phyloP scores from a whole-genome alignment of 2,329 filamentous ascomycete species.

The Botryotinia globosa region DNA sequence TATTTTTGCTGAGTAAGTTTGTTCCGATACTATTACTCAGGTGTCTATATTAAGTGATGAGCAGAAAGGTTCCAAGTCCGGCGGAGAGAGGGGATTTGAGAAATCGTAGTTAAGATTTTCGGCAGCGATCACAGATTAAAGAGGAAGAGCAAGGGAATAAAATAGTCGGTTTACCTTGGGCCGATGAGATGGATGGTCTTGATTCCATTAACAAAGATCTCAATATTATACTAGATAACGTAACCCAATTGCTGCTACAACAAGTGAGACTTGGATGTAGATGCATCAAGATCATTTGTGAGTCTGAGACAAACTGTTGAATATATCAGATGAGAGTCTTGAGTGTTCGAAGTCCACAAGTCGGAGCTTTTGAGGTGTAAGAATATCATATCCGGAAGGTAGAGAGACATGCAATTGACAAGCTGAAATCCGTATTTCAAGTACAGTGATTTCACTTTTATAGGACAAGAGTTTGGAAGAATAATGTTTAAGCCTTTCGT shows the following conservation, averaged over 20 bases:
- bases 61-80: not conserved
- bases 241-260: not conserved
- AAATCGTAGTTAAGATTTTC: not conserved
- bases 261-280: too few species aligned
- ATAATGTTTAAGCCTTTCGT: not conserved
- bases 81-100: not conserved
- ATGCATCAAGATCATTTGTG: not conserved
- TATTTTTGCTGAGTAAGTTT: not conserved
- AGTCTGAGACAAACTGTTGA: not conserved
- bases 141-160: not conserved
- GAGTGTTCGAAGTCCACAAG: not conserved
- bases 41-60: not conserved
- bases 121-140: not conserved
- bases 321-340: not conserved
- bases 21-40: not conserved
- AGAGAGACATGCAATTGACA: not conserved
- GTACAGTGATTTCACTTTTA: not conserved
- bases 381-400: not conserved
- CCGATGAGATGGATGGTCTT: not conserved
- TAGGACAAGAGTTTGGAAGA: not conserved
- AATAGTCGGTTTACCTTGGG: not conserved
- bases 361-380: not conserved
- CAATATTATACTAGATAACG: not conserved
- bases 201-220: rapidly evolving
- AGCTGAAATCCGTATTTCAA: not conserved